Percentiles rank a stretch among this genome's conserved stretches.
Evolutionary conservation across 768 basidiomycete genomes (phyloP).

Genomic region (Saitozyma podzolica): DNA sequence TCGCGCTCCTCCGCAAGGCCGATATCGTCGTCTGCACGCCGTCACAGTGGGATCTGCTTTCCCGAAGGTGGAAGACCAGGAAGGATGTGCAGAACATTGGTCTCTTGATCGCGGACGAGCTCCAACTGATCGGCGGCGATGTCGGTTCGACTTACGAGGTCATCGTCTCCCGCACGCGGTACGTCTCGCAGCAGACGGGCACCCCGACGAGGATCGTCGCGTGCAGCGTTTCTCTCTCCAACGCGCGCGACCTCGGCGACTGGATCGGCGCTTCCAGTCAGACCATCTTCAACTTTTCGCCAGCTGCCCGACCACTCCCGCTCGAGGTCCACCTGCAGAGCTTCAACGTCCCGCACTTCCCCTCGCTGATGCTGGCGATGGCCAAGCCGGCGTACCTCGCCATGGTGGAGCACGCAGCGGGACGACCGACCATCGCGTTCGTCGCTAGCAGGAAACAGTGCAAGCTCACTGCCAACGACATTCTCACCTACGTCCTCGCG

Average conservation of each 20-base stretch:
- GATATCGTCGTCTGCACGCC: constrained; percentile 96
- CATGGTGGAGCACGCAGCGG: constrained; percentile 79
- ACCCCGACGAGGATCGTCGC: constrained; percentile 91
- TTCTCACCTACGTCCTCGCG: constrained; percentile 81
- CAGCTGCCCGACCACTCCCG: constrained; percentile 92
- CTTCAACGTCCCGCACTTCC: constrained; percentile 95
- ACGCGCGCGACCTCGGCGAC: constrained; percentile 91
- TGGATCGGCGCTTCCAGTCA: constrained; percentile 96
- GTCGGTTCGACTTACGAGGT: constrained; percentile 96
- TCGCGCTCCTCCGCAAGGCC: constrained; percentile 83
- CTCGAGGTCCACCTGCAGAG: constrained; percentile 97
- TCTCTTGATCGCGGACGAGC: constrained; percentile 88
- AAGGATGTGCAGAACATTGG: constrained; percentile 95
- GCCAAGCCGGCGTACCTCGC: constrained; percentile 96
- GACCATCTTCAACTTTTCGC: constrained; percentile 96
- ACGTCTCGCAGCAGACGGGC: constrained; percentile 90
- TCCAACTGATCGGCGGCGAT: constrained; percentile 91
- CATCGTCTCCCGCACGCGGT: constrained; percentile 92
- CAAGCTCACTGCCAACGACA: constrained; percentile 86
- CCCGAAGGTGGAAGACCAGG: constrained; percentile 90
- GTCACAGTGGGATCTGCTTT: constrained; percentile 89
- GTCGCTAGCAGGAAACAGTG: constrained; percentile 93
- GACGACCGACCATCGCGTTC: constrained; percentile 86
- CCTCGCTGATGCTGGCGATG: constrained; percentile 98
- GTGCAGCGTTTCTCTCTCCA: constrained; percentile 90